A percentile compares a stretch with the other conserved stretches of the same genome.
These are phyloP conservation scores for Arthrobotrys sinensis DNA, from an alignment of 2,329 filamentous ascomycete species.

Conservation along the genomic window DNA sequence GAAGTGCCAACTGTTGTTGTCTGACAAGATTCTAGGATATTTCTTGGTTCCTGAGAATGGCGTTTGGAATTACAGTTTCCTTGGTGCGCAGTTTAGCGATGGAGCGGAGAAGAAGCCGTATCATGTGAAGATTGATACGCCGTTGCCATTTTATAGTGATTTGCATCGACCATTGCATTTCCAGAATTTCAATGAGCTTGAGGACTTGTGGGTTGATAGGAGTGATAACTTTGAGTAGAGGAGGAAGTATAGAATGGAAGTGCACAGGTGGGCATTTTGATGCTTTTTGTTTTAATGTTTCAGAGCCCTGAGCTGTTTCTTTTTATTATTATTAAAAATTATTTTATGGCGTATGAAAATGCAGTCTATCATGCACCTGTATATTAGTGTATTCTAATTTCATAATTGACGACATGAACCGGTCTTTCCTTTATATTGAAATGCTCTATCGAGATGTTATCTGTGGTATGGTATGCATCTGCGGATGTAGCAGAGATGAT, in stretches of 20 bases:
- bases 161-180: conserved; percentile 95
- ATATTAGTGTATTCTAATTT: conserved; percentile 31
- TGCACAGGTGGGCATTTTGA: conserved; percentile 14
- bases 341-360: conserved; percentile 54
- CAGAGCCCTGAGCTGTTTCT: background rate
- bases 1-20: conserved; percentile 93
- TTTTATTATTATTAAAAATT: background rate
- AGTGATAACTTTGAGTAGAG: conserved; percentile 89
- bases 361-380: conserved; percentile 19
- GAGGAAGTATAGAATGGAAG: conserved; percentile 3
- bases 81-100: conserved; percentile 85
- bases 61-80: conserved; percentile 98
- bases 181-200: conserved; percentile 95
- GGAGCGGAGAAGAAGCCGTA: conserved; percentile 91
- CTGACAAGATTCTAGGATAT: conserved; percentile 93
- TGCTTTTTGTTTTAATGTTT: conserved; percentile 12
- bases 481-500: too few species aligned
- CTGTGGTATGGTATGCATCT: too few species aligned
- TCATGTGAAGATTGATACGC: conserved; percentile 94
- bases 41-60: conserved; percentile 94
- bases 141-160: conserved; percentile 83
- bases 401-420: background rate
- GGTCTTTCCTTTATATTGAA: too few species aligned
- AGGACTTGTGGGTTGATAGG: conserved; percentile 96
- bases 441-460: too few species aligned